Conservation (phyloP, 352 stramenopile species). For the Pythium phragmiticola region DNA sequence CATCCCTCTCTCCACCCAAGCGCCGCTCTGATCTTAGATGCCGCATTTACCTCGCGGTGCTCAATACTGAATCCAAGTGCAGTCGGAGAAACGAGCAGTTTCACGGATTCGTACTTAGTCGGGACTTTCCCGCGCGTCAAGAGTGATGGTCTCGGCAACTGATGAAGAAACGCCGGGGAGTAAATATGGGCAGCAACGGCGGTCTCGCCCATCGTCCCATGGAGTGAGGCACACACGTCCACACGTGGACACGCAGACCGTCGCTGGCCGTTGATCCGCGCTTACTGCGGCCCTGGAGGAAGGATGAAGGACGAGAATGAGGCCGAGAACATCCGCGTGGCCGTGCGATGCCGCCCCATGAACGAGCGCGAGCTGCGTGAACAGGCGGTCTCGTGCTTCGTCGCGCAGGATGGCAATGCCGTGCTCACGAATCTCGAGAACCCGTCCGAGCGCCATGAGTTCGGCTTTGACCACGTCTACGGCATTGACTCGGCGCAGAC, state of each 20-base stretch:
- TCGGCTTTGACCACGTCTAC: slow-evolving; percentile 90
- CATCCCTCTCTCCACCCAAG: slow-evolving; percentile 7
- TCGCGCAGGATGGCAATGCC: slow-evolving; percentile 63
- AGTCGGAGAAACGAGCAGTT: neutral
- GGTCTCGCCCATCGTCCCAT: neutral
- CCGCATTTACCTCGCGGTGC: neutral
- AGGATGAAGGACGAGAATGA: slow-evolving; percentile 79
- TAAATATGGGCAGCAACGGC: slow-evolving; percentile 4
- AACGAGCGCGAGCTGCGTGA: slow-evolving; percentile 85
- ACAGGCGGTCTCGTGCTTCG: slow-evolving; percentile 73
- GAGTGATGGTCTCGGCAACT: slow-evolving; percentile 19
- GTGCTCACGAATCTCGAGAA: slow-evolving; percentile 86
- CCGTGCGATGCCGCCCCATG: slow-evolving; percentile 91
- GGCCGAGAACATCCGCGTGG: slow-evolving; percentile 90
- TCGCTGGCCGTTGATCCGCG: too few species aligned
- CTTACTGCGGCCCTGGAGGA: too few species aligned
- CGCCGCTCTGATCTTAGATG: neutral
- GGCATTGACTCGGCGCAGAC: slow-evolving; percentile 71
- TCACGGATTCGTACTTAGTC: slow-evolving; percentile 24
- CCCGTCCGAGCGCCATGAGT: slow-evolving; percentile 75
- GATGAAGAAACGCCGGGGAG: neutral
- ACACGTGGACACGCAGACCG: too few species aligned
- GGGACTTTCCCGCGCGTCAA: slow-evolving; percentile 4
- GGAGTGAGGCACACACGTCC: neutral
- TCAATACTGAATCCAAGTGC: slow-evolving; percentile 14